Evolutionary conservation across 306 rosid genomes (phyloP), one percentile per base, ranked within the genome.

Genomic region (Vigna hirtella): DNA sequence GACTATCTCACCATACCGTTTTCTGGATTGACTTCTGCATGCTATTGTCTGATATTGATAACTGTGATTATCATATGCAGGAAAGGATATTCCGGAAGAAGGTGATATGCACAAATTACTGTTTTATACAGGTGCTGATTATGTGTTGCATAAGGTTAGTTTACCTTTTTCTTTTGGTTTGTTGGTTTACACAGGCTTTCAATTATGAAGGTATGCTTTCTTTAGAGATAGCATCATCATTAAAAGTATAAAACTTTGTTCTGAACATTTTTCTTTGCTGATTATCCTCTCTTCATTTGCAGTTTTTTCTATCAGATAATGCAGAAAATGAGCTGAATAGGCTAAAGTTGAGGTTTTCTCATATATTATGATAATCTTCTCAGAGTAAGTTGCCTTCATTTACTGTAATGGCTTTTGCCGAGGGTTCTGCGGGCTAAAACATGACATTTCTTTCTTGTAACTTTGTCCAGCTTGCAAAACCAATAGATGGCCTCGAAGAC

Each of bases 291-390:
- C 61, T 57, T 81, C 83, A 83, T 74, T 77, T 78, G 81, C 93
- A 96, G 99, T 86, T 87, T 82, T 85, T 93, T 77, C 87, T 77
- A 15, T 87, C 87, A 86, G 91, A 84, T 38, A 73, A 79, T 65
- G 76, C 80, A 70, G 97, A 88, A 74, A 83, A 73, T 16, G 93
- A 96, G 79, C 67, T 90, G 75, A 85, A 84, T 66, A 88, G 93
- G 76, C 74, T 93, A 87, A 86, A 87, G 57, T 77, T 79, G 79
- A 90, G 97, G 85, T 96, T 95, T 90, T 88, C 98, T 10, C 87
- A 91, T 96, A 75, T 96, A 88, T 83, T 79, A 88, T 70, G 90
- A 90, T 55, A 90, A 88, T 86, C 94, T 96, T 87, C 88, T 91
- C 75, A 81, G 58, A 78, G 99, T 95, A 85, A 90, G 96, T 58